Base-by-base conservation (phyloP, 1,284 basidiomycete genomes). In the Cutaneotrichosporon daszewskae region DNA sequence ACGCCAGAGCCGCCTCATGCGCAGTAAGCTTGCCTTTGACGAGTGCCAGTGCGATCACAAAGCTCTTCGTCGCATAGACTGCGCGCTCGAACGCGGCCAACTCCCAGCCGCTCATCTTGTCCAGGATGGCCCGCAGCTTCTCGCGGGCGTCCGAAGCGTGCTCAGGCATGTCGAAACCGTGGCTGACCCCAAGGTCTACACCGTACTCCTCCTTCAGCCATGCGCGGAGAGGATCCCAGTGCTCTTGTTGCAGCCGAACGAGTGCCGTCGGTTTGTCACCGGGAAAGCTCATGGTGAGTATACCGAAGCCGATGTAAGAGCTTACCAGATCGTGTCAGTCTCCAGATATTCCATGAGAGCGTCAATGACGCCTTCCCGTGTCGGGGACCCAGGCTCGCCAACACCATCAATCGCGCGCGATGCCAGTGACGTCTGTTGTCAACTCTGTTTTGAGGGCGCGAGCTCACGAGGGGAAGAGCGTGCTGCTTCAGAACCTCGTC, bases 271-370 rank as follows among this genome's bases (percentile, higher is more conserved):
- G 90, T 47, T 82, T 75, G 35, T 85, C 78, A 60, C 87, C 80
- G 52, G 88, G 84, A 72, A 91, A 97, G 65, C 88, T 91, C 60
- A 11, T n/a, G 9, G 28, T 45, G 14, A 46, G 40, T 14, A n/a
- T 12, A n/a, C 23, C 24, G n/a, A 25, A 19, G 16, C 4, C 10
- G 8, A 18, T 11, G 16, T 8, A 5, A 27, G 23, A 6, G 31
- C 77, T 45, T 55, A 91, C 91, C 88, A 91, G 48, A 98, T 82
- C 0, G 95, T 92, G 66, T 99, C 95, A 3, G 94, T 97, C 55
- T 96, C 85, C 26, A 98, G 73, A 70, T 97, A 98, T 52, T 82
- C 79, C 39, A 96, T 66, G 34, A 98, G 69, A 17, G 81, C 77
- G n/a, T 77, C 76, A 24, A 80, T 77, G 22, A 94, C 84, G 41